Evolutionary conservation across 257 asterid genomes (phyloP), one percentile per base, ranked within the genome.

Genomic region (Hygrophila difformis): DNA sequence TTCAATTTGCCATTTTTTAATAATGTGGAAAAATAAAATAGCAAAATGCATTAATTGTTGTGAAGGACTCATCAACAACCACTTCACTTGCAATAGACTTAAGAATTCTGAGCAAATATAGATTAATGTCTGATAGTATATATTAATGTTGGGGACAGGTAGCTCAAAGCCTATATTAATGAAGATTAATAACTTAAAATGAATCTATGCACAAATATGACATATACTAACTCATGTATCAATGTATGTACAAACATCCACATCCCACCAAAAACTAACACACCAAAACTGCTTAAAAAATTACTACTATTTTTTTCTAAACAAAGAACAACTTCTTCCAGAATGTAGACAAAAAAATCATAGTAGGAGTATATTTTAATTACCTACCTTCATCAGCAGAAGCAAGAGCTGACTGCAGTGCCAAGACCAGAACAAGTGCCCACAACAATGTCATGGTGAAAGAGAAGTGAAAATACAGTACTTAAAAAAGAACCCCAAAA

Each of bases 331-430:
- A n/a, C n/a, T n/a, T n/a, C n/a, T n/a, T n/a, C n/a, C n/a, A n/a
- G n/a, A n/a, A n/a, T 3, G 6, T 14, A 11, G 3, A 18, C 12
- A 10, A 52, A 15, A 12, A 44, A 11, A 8, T 14, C 18, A 13
- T 11, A 24, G 36, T 44, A 52, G 57, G 36, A 59, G 53, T 36
- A 43, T 12, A 8, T 47, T 2, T 0, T 16, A 12, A 8, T 9
- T n/a, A 3, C 16, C 62, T 63, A 81, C 92, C 94, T 76, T 85
- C 94, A 74, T 72, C 92, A 59, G 85, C 83, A 64, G 65, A 79
- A 65, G 66, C 81, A n/a, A n/a, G n/a, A 49, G 77, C 77, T 53
- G 96, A 74, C n/a, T n/a, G n/a, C 14, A 67, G 60, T 1, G 66
- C 51, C 65, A 78, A 67, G 56, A 68, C 81, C 57, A 76, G 41